These are phyloP conservation scores for Cercospora sp. DNA, from an alignment of 2,329 filamentous ascomycete genomes.

Conservation along the genomic window DNA sequence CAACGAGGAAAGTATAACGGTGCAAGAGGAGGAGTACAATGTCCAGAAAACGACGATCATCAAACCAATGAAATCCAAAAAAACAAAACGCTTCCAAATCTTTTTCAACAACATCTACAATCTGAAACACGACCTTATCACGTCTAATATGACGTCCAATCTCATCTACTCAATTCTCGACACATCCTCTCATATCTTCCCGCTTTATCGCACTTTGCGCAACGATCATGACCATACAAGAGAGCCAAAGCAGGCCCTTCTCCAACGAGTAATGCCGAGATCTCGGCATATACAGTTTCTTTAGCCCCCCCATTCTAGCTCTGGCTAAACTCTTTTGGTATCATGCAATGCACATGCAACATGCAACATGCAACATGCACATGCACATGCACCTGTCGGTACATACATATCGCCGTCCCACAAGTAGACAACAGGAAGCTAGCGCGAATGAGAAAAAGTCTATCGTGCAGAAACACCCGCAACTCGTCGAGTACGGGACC, in stretches of 20 bases:
- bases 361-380: not conserved
- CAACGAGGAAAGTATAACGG: too few species aligned
- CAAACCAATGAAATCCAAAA: not conserved
- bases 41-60: not conserved
- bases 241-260: not conserved
- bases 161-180: too few species aligned
- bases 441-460: not conserved
- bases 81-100: not conserved
- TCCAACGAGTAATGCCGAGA: not conserved
- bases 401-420: too few species aligned
- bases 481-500: too few species aligned
- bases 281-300: not conserved
- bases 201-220: too few species aligned
- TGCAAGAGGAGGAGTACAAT: not conserved
- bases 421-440: not conserved
- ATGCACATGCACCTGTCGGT: too few species aligned
- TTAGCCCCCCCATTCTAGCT: not conserved
- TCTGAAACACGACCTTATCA: too few species aligned
- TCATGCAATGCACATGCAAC: not conserved
- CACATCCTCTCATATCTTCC: too few species aligned
- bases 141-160: too few species aligned
- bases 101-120: too few species aligned
- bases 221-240: too few species aligned
- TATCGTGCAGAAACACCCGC: not conserved
- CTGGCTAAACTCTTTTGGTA: not conserved